phyloP scores from a whole-genome alignment of 2,329 filamentous ascomycete species.

The Drechslerella coelobrocha region DNA sequence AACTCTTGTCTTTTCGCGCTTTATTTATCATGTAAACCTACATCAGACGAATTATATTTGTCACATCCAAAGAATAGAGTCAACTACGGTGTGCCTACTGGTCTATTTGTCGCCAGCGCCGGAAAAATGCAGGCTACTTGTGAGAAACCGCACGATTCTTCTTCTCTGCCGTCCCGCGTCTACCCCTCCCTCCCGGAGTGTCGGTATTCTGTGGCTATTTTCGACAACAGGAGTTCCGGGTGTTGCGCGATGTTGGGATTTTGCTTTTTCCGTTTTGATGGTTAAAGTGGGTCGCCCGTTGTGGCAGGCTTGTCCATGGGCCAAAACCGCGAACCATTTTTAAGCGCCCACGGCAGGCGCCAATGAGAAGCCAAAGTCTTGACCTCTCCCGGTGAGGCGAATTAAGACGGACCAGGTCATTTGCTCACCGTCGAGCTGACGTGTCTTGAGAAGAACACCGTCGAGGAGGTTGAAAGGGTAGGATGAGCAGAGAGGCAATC shows the following conservation, averaged over 20 bases:
- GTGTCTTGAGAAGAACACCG: slow-evolving; percentile 38
- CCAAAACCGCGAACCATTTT: slow-evolving; percentile 45
- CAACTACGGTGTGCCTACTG: slow-evolving; percentile 26
- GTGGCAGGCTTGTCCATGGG: slow-evolving; percentile 37
- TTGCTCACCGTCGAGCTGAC: slow-evolving; percentile 44
- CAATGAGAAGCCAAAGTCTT: slow-evolving; percentile 49
- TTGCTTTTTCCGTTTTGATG: slow-evolving; percentile 36
- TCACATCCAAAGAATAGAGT: slow-evolving; percentile 40
- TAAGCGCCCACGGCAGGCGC: slow-evolving; percentile 50
- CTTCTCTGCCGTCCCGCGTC: slow-evolving; percentile 37
- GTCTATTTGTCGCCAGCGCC: slow-evolving; percentile 21
- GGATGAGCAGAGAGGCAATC: slow-evolving; percentile 13
- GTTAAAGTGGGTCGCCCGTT: slow-evolving; percentile 23
- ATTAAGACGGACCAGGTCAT: slow-evolving; percentile 38
- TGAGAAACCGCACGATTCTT: slow-evolving; percentile 27
- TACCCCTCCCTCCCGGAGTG: slow-evolving; percentile 24
- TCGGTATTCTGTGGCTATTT: slow-evolving; percentile 47
- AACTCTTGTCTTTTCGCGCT: slow-evolving; percentile 28
- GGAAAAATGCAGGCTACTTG: slow-evolving; percentile 2
- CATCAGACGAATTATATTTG: slow-evolving; percentile 17
- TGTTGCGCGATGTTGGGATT: slow-evolving; percentile 36
- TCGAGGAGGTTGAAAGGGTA: slow-evolving; percentile 36
- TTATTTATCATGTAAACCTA: slow-evolving; percentile 16
- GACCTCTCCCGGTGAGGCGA: slow-evolving; percentile 42
- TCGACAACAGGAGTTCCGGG: slow-evolving; percentile 35